A percentile compares a stretch with the other conserved stretches of the same genome.
These are phyloP conservation scores for Camellia granthamiana DNA, from an alignment of 148 eudicot genomes.

Conservation along the genomic window DNA sequence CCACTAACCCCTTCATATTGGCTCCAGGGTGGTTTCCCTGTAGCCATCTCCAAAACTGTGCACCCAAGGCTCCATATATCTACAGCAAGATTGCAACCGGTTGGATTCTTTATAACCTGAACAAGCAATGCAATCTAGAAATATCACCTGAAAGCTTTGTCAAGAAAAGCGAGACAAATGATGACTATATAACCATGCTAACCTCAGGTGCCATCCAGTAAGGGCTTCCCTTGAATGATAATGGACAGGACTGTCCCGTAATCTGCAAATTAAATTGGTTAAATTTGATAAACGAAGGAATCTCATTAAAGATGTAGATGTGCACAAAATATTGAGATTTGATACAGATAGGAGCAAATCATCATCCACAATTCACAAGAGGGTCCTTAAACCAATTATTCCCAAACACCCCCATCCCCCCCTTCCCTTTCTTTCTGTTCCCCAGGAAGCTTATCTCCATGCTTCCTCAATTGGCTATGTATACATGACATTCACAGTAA, in stretches of 20 bases:
- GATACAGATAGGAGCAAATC: background rate
- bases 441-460: background rate
- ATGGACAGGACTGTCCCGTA: constrained; percentile 44
- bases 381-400: background rate
- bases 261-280: constrained; percentile 35
- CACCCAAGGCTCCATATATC: constrained; percentile 94
- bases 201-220: constrained; percentile 92
- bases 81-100: constrained; percentile 63
- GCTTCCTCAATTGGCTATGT: background rate
- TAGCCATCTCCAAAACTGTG: constrained; percentile 86
- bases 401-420: background rate
- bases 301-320: background rate
- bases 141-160: constrained; percentile 10
- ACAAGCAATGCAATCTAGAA: background rate
- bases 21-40: constrained; percentile 81
- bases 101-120: constrained; percentile 59
- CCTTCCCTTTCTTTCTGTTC: background rate
- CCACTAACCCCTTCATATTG: constrained; percentile 77
- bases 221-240: constrained; percentile 74
- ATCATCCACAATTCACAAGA: background rate
- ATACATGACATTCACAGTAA: background rate
- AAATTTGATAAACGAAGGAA: background rate
- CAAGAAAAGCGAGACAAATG: background rate
- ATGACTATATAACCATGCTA: constrained; percentile 9
- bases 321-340: background rate